Evolutionary conservation across 768 basidiomycete genomes (phyloP).

Genomic region (Sporobolomyces phaffii): DNA sequence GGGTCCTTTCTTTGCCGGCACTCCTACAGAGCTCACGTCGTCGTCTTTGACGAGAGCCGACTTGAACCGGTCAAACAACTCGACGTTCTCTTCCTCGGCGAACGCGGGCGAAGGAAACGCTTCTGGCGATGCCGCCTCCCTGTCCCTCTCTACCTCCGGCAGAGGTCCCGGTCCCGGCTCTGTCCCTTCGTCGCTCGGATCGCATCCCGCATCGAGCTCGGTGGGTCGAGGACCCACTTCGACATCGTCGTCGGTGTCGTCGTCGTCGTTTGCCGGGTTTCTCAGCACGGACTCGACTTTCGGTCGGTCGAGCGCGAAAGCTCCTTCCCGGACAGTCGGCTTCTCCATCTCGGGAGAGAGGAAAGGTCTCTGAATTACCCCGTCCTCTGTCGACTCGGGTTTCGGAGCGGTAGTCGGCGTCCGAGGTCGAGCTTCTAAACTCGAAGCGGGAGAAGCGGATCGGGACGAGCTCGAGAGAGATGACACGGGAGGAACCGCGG

Average conservation of each 20-base stretch:
- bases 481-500: background rate
- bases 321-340: background rate
- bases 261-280: background rate
- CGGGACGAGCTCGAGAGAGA: background rate
- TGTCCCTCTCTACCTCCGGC: background rate
- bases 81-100: background rate
- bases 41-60: background rate
- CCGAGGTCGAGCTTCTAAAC: too few species aligned
- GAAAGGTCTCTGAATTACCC: conserved; percentile 2
- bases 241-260: too few species aligned
- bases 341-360: conserved; percentile 32
- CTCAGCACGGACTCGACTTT: conserved; percentile 4
- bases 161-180: background rate
- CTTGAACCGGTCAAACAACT: background rate
- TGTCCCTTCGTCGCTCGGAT: too few species aligned
- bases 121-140: background rate
- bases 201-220: too few species aligned
- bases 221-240: background rate
- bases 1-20: background rate
- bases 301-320: conserved; percentile 26
- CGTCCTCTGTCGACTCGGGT: background rate
- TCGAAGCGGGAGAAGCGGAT: background rate
- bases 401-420: background rate
- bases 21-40: background rate
- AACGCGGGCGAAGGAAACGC: background rate